Conservation (phyloP, 1,284 basidiomycete genomes). For the Trichosporon sp. region DNA sequence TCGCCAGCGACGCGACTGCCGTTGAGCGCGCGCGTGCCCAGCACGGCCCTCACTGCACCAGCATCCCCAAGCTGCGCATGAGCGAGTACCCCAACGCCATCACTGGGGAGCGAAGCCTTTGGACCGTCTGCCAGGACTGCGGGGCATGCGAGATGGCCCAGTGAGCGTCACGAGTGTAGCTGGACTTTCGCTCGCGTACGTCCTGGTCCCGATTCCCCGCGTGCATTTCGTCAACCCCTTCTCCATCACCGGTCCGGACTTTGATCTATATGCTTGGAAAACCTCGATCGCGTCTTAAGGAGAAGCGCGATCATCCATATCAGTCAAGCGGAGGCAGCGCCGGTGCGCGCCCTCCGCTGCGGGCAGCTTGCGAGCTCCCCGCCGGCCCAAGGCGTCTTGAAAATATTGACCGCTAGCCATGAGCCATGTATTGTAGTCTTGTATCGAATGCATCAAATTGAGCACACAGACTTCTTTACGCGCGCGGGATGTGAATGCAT, state of each 20-base stretch:
- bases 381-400: background rate
- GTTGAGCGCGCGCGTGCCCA: slow-evolving; percentile 35
- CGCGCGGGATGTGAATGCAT: background rate
- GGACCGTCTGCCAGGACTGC: slow-evolving; percentile 44
- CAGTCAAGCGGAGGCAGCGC: background rate
- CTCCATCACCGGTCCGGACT: background rate
- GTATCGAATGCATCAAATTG: slow-evolving; percentile 4
- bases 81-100: slow-evolving; percentile 39
- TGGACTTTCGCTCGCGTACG: background rate
- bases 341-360: slow-evolving; percentile 2
- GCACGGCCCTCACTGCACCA: slow-evolving; percentile 44
- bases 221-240: background rate
- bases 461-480: background rate
- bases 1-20: slow-evolving; percentile 24
- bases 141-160: slow-evolving; percentile 34
- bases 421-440: background rate
- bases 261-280: background rate
- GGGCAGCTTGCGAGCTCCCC: slow-evolving; percentile 1
- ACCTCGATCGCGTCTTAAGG: background rate
- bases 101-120: slow-evolving; percentile 41
- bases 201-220: background rate
- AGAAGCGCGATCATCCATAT: background rate
- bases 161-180: background rate
- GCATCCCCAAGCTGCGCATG: slow-evolving; percentile 43
- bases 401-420: background rate